Percentiles rank a stretch among this genome's conserved stretches.
phyloP scores from a whole-genome alignment of 225 moss, liverwort and hornwort species.

The Physcomitrellopsis africana region DNA sequence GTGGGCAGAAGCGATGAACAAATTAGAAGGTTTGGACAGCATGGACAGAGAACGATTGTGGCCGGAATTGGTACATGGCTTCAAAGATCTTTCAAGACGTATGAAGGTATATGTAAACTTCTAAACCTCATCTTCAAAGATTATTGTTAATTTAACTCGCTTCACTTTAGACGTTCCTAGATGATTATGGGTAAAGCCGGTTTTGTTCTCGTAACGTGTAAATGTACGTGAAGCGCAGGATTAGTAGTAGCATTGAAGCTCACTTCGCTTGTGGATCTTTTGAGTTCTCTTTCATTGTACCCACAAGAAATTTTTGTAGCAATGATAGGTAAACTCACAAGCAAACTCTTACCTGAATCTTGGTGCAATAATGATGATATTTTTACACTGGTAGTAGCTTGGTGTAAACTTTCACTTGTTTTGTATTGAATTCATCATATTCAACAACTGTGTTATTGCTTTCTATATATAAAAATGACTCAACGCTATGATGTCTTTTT shows the following conservation, averaged over 20 bases:
- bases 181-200: not conserved
- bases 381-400: no score
- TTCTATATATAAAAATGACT: not conserved
- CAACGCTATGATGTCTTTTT: not conserved
- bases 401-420: no score
- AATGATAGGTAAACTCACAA: no score
- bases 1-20: slow-evolving; percentile 97
- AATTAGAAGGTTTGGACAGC: slow-evolving; percentile 89
- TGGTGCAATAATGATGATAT: no score
- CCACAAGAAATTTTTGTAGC: no score
- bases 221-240: not conserved
- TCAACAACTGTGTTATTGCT: no score
- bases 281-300: no score
- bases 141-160: not conserved
- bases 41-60: slow-evolving; percentile 88
- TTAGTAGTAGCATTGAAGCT: not conserved
- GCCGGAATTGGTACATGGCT: slow-evolving; percentile 92
- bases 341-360: no score
- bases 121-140: no score
- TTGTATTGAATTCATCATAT: no score
- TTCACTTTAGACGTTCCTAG: not conserved
- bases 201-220: not conserved
- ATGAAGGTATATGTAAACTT: slow-evolving; percentile 41
- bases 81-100: slow-evolving; percentile 93
- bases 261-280: no score